Percentiles rank a stretch among this genome's conserved stretches.
Conservation (phyloP, 2,329 filamentous ascomycete genomes). For the Microcera coccophila region DNA sequence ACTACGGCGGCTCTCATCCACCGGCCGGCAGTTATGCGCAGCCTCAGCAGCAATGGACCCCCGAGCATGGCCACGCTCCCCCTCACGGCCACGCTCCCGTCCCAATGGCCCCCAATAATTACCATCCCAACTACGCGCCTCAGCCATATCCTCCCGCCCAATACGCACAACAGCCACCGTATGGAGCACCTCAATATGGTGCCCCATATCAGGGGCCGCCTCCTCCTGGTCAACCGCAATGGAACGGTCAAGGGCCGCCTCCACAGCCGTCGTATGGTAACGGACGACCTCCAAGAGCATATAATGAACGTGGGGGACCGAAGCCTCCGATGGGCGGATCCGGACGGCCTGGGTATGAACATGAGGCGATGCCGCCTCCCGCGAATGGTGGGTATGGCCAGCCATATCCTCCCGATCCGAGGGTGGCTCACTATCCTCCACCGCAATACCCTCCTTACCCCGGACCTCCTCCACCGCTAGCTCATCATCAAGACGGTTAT, state of each 20-base stretch:
- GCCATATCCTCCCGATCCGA: conserved; percentile 40
- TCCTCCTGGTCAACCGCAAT: conserved; percentile 34
- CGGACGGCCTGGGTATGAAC: conserved; percentile 34
- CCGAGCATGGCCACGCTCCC: conserved; percentile 39
- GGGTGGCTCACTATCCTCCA: conserved; percentile 31
- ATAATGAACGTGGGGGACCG: conserved; percentile 42
- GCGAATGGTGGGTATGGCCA: conserved; percentile 36
- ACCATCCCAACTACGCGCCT: conserved; percentile 57
- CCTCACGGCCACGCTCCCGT: conserved; percentile 44
- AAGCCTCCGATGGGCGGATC: conserved; percentile 31
- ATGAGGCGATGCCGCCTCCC: conserved; percentile 33
- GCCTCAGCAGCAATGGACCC: conserved; percentile 40
- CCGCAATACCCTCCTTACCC: conserved; percentile 39
- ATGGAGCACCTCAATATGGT: conserved; percentile 38
- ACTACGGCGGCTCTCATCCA: conserved; percentile 34
- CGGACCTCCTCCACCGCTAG: conserved; percentile 36
- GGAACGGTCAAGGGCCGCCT: conserved; percentile 32
- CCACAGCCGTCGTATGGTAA: conserved; percentile 36
- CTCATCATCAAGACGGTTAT: conserved; percentile 33
- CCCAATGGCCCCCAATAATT: conserved; percentile 51
- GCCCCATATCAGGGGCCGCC: conserved; percentile 36
- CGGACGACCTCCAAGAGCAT: conserved; percentile 42
- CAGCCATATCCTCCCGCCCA: conserved; percentile 47
- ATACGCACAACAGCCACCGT: conserved; percentile 43
- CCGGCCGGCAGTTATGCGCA: conserved; percentile 36